A percentile compares a stretch with the other conserved stretches of the same genome.
Evolutionary conservation across 805 yeast species (phyloP).

Genomic region (Blastobotrys muscicola): DNA sequence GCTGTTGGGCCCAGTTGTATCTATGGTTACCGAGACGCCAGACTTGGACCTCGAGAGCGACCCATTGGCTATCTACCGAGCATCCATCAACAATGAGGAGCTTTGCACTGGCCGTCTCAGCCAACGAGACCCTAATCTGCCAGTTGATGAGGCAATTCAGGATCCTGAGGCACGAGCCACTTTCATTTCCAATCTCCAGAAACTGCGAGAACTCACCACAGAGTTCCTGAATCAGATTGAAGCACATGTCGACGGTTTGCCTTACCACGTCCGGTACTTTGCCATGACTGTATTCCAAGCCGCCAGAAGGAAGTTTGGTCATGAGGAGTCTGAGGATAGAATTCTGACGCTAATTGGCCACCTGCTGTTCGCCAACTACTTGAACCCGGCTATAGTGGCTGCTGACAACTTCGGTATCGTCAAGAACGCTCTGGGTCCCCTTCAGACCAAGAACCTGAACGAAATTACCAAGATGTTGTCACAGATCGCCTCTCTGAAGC

Average conservation of each 20-base stretch:
- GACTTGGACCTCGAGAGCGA: constrained; percentile 66
- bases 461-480: constrained; percentile 49
- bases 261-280: constrained; percentile 48
- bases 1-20: constrained; percentile 33
- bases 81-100: constrained; percentile 25
- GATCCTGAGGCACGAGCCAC: constrained; percentile 61
- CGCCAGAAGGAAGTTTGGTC: constrained; percentile 18
- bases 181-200: constrained; percentile 67
- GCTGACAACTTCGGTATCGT: constrained; percentile 43
- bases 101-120: constrained; percentile 25
- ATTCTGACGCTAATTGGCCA: constrained; percentile 62
- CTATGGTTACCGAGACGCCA: constrained; percentile 13
- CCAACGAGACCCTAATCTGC: constrained; percentile 32
- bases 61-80: constrained; percentile 40
- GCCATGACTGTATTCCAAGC: constrained; percentile 34
- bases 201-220: constrained; percentile 60
- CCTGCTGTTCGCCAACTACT: constrained; percentile 28
- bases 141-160: constrained; percentile 66
- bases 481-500: constrained; percentile 59
- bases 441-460: constrained; percentile 41
- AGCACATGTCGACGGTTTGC: constrained; percentile 36
- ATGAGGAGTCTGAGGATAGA: constrained; percentile 35
- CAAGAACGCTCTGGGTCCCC: constrained; percentile 28
- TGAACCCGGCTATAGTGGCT: constrained; percentile 30
- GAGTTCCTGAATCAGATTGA: constrained; percentile 48